Evolutionary conservation across 768 basidiomycete genomes (phyloP).

Genomic region (Clitopilus passeckerianus): DNA sequence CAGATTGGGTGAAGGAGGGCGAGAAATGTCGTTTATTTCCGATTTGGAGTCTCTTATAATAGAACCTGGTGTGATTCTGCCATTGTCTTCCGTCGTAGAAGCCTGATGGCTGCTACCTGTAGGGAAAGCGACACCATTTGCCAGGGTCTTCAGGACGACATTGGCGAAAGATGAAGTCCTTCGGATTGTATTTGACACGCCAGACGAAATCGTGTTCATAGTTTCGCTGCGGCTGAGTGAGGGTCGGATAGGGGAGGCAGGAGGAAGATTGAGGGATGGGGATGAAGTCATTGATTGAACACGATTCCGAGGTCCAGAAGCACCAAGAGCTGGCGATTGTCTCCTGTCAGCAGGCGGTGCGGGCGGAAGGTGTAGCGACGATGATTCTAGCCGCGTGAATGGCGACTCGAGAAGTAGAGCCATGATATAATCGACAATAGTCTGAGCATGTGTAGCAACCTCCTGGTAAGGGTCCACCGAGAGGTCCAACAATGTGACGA

Average conservation of each 20-base stretch:
- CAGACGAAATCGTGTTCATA: conserved; percentile 54
- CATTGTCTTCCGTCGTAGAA: conserved; percentile 41
- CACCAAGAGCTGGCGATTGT: conserved; percentile 27
- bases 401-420: conserved; percentile 88
- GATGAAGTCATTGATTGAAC: conserved; percentile 49
- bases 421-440: conserved; percentile 88
- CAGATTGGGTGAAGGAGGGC: conserved; percentile 75
- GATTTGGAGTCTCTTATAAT: conserved; percentile 15
- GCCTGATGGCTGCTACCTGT: not conserved
- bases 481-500: conserved; percentile 81
- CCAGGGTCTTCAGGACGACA: conserved; percentile 56
- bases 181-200: conserved; percentile 63
- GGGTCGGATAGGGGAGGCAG: conserved; percentile 48
- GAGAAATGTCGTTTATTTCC: conserved; percentile 40
- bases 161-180: conserved; percentile 82
- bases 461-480: conserved; percentile 92
- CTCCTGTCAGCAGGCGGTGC: conserved; percentile 34
- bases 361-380: conserved; percentile 53
- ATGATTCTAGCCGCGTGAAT: conserved; percentile 68
- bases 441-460: conserved; percentile 87
- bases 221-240: conserved; percentile 54
- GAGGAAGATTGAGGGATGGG: conserved; percentile 33
- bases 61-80: conserved; percentile 28
- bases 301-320: conserved; percentile 32
- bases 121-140: conserved; percentile 70